phyloP scores from a whole-genome alignment of 306 rosid genomes.

The Sindora glabra region DNA sequence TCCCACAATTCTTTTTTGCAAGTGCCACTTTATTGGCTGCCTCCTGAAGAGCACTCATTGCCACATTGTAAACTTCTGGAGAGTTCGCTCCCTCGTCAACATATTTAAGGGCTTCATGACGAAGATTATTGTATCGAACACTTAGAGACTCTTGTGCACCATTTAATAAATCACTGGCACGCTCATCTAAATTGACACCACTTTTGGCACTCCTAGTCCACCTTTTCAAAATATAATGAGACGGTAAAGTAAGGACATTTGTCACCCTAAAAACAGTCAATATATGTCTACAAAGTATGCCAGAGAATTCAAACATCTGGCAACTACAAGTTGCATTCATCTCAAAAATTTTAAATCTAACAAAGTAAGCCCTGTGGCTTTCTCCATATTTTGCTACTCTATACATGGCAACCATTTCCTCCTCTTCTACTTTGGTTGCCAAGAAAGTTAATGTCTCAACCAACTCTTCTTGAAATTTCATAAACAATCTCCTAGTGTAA shows the following conservation, averaged over 20 bases:
- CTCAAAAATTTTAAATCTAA: constrained; percentile 14
- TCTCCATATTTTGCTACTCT: constrained; percentile 27
- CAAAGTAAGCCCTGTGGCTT: constrained; percentile 13
- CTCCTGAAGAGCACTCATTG: constrained; percentile 13
- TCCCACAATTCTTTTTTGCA: constrained; percentile 3
- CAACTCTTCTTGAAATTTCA: constrained; percentile 28
- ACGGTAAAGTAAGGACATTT: constrained; percentile 30
- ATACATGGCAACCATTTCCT: background rate
- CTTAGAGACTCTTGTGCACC: constrained; percentile 14
- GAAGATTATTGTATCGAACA: constrained; percentile 19
- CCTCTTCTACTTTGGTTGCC: constrained; percentile 25
- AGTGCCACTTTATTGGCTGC: constrained; percentile 21
- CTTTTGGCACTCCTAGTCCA: constrained; percentile 38
- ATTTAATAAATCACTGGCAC: constrained; percentile 4
- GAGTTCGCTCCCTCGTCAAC: constrained; percentile 21
- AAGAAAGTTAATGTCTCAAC: constrained; percentile 26
- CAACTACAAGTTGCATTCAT: constrained; percentile 26
- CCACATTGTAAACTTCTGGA: constrained; percentile 15
- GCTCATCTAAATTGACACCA: constrained; percentile 21
- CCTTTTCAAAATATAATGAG: constrained; percentile 22
- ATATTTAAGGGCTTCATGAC: constrained; percentile 19
- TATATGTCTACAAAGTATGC: constrained; percentile 29
- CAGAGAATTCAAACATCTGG: constrained; percentile 22
- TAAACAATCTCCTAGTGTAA: constrained; percentile 28
- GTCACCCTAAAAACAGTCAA: constrained; percentile 33